Evolutionary conservation across 345 rosid species (phyloP).

Genomic region (Sonneratia caseolaris): DNA sequence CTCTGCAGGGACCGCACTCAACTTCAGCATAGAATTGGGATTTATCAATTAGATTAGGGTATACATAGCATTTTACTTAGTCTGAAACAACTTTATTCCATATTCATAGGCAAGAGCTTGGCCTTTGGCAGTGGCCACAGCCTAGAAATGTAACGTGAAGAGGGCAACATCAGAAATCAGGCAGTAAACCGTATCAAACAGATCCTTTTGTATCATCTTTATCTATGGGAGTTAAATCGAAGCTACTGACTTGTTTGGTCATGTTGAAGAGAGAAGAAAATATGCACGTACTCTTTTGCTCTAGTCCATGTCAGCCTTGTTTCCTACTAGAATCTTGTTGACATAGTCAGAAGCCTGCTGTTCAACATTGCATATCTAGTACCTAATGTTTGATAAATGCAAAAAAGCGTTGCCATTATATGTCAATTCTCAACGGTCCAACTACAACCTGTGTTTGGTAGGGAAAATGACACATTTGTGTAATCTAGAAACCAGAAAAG

Average conservation of each 20-base stretch:
- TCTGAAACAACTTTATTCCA: slow-evolving; percentile 96
- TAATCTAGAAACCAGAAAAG: background rate
- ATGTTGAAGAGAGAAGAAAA: background rate
- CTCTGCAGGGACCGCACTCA: slow-evolving; percentile 39
- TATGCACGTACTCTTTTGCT: slow-evolving; percentile 74
- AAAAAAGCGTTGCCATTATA: slow-evolving; percentile 7
- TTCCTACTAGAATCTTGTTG: slow-evolving; percentile 91
- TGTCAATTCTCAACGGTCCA: background rate
- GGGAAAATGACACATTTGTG: background rate
- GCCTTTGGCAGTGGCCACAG: slow-evolving; percentile 90
- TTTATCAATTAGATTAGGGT: background rate
- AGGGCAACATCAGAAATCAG: background rate
- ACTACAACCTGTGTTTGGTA: too few relatives aligned
- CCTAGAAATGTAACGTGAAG: slow-evolving; percentile 32
- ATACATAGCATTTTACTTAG: slow-evolving; percentile 21
- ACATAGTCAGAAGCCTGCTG: slow-evolving; percentile 99
- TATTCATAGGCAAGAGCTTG: slow-evolving; percentile 99
- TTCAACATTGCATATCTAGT: slow-evolving; percentile 98
- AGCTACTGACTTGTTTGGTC: background rate
- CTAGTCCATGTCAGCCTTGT: slow-evolving; percentile 99
- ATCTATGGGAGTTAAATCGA: background rate
- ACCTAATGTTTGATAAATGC: slow-evolving; percentile 66
- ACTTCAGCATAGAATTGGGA: background rate
- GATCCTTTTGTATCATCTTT: background rate
- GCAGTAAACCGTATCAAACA: background rate